Base-by-base conservation (phyloP, 306 rosid genomes). In the Rosa lucieae region DNA sequence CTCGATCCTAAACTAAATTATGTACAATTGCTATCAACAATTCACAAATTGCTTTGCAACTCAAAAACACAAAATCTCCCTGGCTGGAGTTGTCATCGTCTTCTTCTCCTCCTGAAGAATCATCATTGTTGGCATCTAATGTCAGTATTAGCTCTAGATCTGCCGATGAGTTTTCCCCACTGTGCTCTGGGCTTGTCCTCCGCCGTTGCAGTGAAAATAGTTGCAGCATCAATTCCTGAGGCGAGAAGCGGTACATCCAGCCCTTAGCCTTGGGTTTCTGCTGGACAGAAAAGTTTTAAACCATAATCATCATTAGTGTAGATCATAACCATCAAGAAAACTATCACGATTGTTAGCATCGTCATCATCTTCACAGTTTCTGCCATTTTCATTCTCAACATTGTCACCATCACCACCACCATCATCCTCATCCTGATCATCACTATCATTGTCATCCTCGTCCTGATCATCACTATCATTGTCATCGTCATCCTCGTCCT, bases 231-330 rank as follows among this genome's bases (percentile, higher is more conserved):
- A 95, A 85, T 44, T 93, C 92, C 52, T 90, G 86, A 10, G 86
- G 87, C 67, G 93, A 89, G 32, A 88, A 49, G 77, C 55, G 88
- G 89, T 89, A 88, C 98, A 83, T 89, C 97, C 97, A 92, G 83
- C 89, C 85, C 88, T 91, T 85, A 48, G 89, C 73, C 92, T 73
- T 91, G 69, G 92, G 96, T 89, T 86, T 91, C 98, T 95, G 95
- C 86, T 55, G 80, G 83, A 89, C 88, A 92, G 74, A 84, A 81
- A 88, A 79, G 81, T 49, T 65, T 72, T 79, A 46, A 79, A 86
- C 46, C 68, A 68, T 15, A 76, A 73, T 81, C 84, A 86, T 85
- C 83, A 84, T 83, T 79, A 79, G 79, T 82, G 86, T 80, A 21
- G 86, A 80, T 85, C 78, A 86, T 75, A 70, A 85, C 71, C 40